Base-by-base conservation (phyloP, 805 yeast species). In the Metschnikowia aberdeeniae region DNA sequence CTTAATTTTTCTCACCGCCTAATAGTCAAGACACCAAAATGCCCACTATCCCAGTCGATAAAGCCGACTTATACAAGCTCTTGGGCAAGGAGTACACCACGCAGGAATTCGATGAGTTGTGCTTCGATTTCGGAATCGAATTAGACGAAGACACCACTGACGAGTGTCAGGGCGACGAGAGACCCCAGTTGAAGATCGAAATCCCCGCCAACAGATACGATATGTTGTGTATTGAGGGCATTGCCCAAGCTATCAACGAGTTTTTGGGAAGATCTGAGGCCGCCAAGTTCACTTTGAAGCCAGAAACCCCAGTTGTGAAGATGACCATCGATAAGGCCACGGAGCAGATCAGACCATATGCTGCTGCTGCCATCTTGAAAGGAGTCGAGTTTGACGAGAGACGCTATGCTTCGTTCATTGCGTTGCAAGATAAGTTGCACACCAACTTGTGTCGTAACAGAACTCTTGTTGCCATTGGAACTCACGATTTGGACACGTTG, bases 201-300 rank as follows among this genome's bases (percentile, higher is more conserved):
- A 83, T 95, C 53, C 97, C 97, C 47, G 99, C 99, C 51, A 93
- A 93, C 72, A 86, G 99, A 76, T 95, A 93, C 63, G 99, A 93
- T 66, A 82, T 93, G 90, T 81, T 93, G 54, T 95, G 99, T 75
- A 86, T 89, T 57, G 99, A 93, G 70, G 99, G 99, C 62, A 89
- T 93, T 67, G 89, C 97, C 1, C 95, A 89, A 62, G 92, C 98
- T 1, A 74, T 93, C 62, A 89, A 89, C 60, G 95, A 90, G 64
- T 93, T 87, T 62, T 75, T 92, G 58, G 96, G 95, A 31, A 80
- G 78, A 49, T 57, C 66, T 5, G 62, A 68, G 39, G 73, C 85
- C 35, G 97, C 99, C 42, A 66, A 69, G 27, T 92, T 78, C 75
- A 79, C 70, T 42, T 72, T 86, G 48, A 68, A 76, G 34, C 80